Percentiles rank a stretch among this genome's conserved stretches.
These are phyloP conservation scores for Coriolopsis trogii DNA, from an alignment of 1,284 basidiomycete genomes.

Conservation along the genomic window DNA sequence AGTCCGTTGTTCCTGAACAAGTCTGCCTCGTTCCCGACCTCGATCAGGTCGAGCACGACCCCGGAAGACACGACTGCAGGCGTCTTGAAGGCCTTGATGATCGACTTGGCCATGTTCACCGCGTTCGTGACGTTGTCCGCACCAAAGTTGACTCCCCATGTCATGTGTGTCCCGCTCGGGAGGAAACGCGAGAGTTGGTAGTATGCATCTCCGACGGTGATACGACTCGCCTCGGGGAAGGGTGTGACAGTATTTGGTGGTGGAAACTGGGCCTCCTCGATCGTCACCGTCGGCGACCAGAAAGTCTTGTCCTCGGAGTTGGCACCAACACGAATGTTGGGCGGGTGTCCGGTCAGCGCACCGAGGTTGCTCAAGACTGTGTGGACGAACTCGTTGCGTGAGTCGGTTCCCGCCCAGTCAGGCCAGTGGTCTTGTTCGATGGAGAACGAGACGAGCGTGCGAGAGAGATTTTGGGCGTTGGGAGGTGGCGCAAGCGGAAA, in stretches of 20 bases:
- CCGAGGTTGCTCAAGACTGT: constrained; percentile 60
- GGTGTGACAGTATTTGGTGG: constrained; percentile 48
- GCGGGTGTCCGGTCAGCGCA: constrained; percentile 53
- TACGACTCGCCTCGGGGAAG: constrained; percentile 62
- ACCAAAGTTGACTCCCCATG: constrained; percentile 74
- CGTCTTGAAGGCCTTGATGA: constrained; percentile 55
- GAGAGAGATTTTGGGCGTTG: constrained; percentile 27
- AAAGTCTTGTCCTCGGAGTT: constrained; percentile 63
- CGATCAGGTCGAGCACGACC: constrained; percentile 36
- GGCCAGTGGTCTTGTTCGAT: constrained; percentile 71
- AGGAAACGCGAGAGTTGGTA: constrained; percentile 60
- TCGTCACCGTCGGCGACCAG: constrained; percentile 21
- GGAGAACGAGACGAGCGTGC: constrained; percentile 60
- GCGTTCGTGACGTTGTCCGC: constrained; percentile 58
- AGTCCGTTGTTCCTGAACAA: constrained; percentile 55
- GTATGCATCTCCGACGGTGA: constrained; percentile 61
- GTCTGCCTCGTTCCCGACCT: constrained; percentile 59
- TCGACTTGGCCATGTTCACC: constrained; percentile 57
- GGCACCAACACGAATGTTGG: constrained; percentile 64
- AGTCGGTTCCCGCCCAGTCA: constrained; percentile 58
- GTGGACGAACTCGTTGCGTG: constrained; percentile 56
- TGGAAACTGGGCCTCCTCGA: constrained; percentile 55
- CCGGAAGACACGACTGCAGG: constrained; percentile 44
- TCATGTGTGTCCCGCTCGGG: constrained; percentile 58
- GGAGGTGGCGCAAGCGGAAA: constrained; percentile 27